Percentiles rank a stretch among this genome's conserved stretches.
These are phyloP conservation scores for Sanghuangporus sanghuang DNA, from an alignment of 1,284 basidiomycete species.

Conservation along the genomic window DNA sequence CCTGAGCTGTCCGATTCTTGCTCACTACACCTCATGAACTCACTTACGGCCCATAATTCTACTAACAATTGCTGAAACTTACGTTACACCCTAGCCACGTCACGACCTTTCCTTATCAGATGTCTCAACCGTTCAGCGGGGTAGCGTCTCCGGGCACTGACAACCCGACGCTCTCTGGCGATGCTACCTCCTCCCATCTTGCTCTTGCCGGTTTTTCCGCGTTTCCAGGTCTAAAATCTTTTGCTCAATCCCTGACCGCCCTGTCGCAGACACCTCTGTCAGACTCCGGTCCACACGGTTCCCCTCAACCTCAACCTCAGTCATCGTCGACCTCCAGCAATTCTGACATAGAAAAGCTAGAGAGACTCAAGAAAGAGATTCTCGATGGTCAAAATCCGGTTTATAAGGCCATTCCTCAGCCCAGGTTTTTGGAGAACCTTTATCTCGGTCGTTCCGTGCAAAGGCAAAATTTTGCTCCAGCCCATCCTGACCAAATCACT, in stretches of 20 bases:
- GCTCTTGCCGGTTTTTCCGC: conserved; percentile 10
- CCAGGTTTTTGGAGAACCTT: conserved; percentile 53
- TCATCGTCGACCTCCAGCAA: conserved; percentile 3
- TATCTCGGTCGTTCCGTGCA: conserved; percentile 44
- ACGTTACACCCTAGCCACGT: neutral
- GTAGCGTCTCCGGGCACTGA: neutral
- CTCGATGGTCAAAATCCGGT: conserved; percentile 65
- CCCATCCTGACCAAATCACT: conserved; percentile 38
- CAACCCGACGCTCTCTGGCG: neutral
- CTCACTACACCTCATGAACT: neutral
- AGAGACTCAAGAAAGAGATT: conserved; percentile 67
- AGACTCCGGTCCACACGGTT: conserved; percentile 4
- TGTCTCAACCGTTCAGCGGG: conserved; percentile 10
- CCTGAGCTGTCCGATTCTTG: neutral
- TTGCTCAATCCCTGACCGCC: conserved; percentile 7
- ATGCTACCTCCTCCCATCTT: conserved; percentile 7
- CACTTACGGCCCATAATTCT: neutral
- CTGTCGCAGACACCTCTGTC: conserved; percentile 3
- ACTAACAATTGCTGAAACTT: neutral
- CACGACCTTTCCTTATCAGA: neutral
- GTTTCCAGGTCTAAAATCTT: conserved; percentile 14
- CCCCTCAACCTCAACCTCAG: neutral
- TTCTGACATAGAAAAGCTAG: conserved; percentile 59
- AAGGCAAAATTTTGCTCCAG: conserved; percentile 28
- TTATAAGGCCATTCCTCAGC: conserved; percentile 60